Evolutionary conservation across 345 rosid genomes (phyloP), one percentile per base, ranked within the genome.

Genomic region (Pistacia atlantica): DNA sequence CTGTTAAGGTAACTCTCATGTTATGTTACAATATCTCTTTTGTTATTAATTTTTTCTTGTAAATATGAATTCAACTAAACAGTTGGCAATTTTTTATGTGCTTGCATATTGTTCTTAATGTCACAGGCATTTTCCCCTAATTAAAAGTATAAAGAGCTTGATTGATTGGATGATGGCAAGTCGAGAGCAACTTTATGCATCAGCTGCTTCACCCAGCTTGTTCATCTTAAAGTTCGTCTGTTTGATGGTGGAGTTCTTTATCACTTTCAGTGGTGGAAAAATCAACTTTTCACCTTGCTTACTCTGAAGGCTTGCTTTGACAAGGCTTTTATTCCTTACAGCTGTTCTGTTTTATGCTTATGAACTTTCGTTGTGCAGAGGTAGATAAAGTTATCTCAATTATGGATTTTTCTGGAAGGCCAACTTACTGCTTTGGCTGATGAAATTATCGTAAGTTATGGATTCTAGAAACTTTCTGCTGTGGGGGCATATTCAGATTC

Each of bases 91-190:
- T 67, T 65, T 59, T 71, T 31, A 35, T 64, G 28, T 35, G 14
- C 54, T 49, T 83, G 88, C 87, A 80, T 84, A 82, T 79, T 64
- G 57, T 63, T 64, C 59, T 57, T 65, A 42, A 6, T 63, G 72
- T 57, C 71, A 37, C 10, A 54, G 75, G 75, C 52, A 16, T 69
- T 81, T 75, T 73, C 18, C 72, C 72, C 75, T 72, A 48, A 52
- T 65, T 49, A 61, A 62, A 77, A 77, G 33, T 56, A 67, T 61
- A 75, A 65, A 52, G 71, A 65, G 66, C 73, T 77, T 65, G 35
- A n/a, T 52, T 11, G 20, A 54, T 52, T 57, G 65, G 82, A 75
- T 6, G 76, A 51, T 62, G 79, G 70, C 46, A 42, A 58, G 62
- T 63, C 37, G 72, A 14, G 48, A 69, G 62, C 28, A 60, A 66